phyloP scores from a whole-genome alignment of 2,329 filamentous ascomycete genomes.

The Coccinonectria pachysandricola region DNA sequence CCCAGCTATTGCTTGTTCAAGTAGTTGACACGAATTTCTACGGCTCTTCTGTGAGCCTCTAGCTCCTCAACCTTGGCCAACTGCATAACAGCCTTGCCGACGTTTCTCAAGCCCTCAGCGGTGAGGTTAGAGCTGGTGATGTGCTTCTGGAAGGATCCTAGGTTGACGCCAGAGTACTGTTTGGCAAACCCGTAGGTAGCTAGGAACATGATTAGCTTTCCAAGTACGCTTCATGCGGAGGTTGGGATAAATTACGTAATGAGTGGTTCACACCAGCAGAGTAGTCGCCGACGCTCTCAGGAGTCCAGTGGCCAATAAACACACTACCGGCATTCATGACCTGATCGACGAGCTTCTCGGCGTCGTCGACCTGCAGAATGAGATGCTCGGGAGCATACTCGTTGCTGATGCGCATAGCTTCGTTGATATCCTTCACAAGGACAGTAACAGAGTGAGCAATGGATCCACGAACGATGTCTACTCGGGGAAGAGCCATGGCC shows the following conservation, averaged over 20 bases:
- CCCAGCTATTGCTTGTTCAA: conserved; percentile 25
- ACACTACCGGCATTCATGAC: conserved; percentile 94
- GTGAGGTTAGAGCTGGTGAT: conserved; percentile 92
- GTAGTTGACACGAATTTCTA: conserved; percentile 65
- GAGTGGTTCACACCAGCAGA: conserved; percentile 97
- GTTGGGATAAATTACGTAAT: conserved; percentile 60
- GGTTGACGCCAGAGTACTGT: conserved; percentile 95
- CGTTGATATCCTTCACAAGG: conserved; percentile 56
- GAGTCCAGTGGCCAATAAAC: conserved; percentile 93
- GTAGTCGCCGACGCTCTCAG: conserved; percentile 96
- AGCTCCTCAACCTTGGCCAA: conserved; percentile 89
- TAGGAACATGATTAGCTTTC: conserved; percentile 27
- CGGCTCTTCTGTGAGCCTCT: conserved; percentile 83
- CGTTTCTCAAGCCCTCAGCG: conserved; percentile 71
- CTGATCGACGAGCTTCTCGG: conserved; percentile 61
- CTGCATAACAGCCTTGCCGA: conserved; percentile 87
- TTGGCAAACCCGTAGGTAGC: conserved; percentile 97
- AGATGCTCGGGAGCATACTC: conserved; percentile 93
- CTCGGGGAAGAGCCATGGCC: conserved; percentile 75
- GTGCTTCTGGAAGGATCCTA: conserved; percentile 94
- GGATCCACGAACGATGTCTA: conserved; percentile 83
- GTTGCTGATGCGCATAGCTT: conserved; percentile 78
- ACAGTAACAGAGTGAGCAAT: conserved; percentile 91
- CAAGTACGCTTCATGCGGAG: not conserved
- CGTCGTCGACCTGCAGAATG: conserved; percentile 78